Base-by-base conservation (phyloP, 2,329 filamentous ascomycete species). In the Aspergillus fijiensis region DNA sequence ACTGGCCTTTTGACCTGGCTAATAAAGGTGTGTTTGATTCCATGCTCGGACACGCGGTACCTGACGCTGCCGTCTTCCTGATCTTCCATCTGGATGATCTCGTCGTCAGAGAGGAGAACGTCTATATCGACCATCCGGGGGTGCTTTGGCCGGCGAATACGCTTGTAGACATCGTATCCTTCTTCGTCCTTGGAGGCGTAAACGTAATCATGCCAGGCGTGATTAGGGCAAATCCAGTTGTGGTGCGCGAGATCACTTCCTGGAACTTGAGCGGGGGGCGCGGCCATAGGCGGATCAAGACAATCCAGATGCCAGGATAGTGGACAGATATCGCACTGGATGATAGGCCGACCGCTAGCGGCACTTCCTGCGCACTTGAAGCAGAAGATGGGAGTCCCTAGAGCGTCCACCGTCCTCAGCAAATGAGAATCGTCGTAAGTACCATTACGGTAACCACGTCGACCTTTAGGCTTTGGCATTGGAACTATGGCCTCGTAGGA, bases 241-340 rank as follows among this genome's bases (percentile, higher is more conserved):
- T 81, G 80, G 51, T 88, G 87, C 55, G 89, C 82, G 54, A 81
- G 80, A 65, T 81, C 80, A 54, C 69, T 83, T 72, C 65, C 73
- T 59, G 63, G 64, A 49, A 72, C 74, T 60, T 80, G 78, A 57
- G 87, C 84, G 11, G 93, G 93, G 45, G 92, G 90, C 58, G 90
- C 87, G 35, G 92, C 87, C 70, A 93, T 79, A 35, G 94, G 93
- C 29, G 92, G 91, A 71, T 96, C 88, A 16, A 96, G 80, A 76
- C 95, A 99, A 76, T 98, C 94, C 55, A 96, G 81, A 78, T 99
- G 95, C 90, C 93, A 99, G 71, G 88, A 84, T 35, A 91, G 83
- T 12, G 85, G 82, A 76, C 94, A 99, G 69, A 84, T 86, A 75
- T 92, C 92, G 79, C 94, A 99, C 50, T 89, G 87, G 66, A 97